These are phyloP conservation scores for Citrullus colocynthis DNA, from an alignment of 306 rosid species.

Conservation along the genomic window DNA sequence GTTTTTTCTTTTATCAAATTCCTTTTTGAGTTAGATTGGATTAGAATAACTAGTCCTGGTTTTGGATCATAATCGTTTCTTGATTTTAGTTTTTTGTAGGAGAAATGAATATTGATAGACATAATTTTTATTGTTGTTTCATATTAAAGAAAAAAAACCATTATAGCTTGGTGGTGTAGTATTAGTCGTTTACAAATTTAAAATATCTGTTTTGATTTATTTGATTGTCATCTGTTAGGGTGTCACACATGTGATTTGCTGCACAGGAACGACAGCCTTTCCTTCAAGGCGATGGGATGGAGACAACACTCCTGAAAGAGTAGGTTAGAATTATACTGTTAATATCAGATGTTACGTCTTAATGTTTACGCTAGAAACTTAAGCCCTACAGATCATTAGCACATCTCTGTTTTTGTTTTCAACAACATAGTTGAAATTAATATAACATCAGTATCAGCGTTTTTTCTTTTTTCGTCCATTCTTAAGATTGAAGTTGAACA, in stretches of 20 bases:
- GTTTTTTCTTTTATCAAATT: not conserved
- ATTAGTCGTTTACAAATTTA: not conserved
- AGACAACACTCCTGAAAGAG: conserved; percentile 82
- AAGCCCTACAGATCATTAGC: not conserved
- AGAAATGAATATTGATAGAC: not conserved
- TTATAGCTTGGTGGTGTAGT: too few relatives aligned
- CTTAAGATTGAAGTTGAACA: not conserved
- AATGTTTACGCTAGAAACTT: not conserved
- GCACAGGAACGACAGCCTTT: conserved; percentile 93
- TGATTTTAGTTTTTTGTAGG: not conserved
- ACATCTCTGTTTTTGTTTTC: not conserved
- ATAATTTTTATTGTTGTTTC: not conserved
- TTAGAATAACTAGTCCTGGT: not conserved
- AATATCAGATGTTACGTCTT: not conserved
- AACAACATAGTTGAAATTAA: not conserved
- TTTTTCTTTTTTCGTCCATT: not conserved
- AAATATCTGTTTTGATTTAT: not conserved
- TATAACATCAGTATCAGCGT: not conserved
- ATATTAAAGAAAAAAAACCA: not conserved
- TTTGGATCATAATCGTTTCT: not conserved
- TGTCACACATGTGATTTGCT: conserved; percentile 91
- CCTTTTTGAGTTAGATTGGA: not conserved
- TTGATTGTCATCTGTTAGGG: conserved; percentile 42
- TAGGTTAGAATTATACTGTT: conserved; percentile 43
- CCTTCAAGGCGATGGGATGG: conserved; percentile 91